These are phyloP conservation scores for Melampsora larici-populina DNA, from an alignment of 1,284 basidiomycete genomes.

Conservation along the genomic window DNA sequence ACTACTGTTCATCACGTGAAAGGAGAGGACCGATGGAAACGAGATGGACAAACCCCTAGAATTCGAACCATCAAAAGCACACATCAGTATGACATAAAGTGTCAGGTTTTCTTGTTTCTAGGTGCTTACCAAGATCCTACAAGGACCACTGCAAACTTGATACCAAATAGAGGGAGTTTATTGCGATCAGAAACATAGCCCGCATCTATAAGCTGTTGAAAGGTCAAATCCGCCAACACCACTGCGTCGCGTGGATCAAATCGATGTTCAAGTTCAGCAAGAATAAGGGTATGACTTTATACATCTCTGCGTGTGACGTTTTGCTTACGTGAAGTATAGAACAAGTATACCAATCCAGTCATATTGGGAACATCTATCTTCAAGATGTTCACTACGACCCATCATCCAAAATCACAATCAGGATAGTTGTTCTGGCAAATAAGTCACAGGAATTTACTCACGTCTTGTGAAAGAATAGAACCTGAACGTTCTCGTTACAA, in stretches of 20 bases:
- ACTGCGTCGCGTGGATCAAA: neutral
- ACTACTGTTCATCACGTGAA: too few relatives aligned
- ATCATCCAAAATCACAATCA: too few relatives aligned
- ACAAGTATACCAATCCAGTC: conserved; percentile 20
- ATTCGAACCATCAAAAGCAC: too few relatives aligned
- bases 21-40: too few relatives aligned
- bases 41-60: too few relatives aligned
- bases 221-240: conserved; percentile 29
- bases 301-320: neutral
- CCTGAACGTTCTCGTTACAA: conserved; percentile 17
- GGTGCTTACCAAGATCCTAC: conserved; percentile 25
- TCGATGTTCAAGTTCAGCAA: neutral
- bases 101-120: too few relatives aligned
- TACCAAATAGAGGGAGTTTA: conserved; percentile 24
- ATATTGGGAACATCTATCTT: conserved; percentile 36
- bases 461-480: conserved; percentile 22
- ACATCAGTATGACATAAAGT: too few relatives aligned
- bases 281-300: too few relatives aligned
- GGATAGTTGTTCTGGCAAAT: too few relatives aligned
- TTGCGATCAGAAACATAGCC: neutral
- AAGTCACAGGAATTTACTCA: neutral
- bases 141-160: conserved; percentile 31
- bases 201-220: conserved; percentile 33
- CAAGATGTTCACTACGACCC: conserved; percentile 15
- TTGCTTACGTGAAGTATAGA: conserved; percentile 18